Evolutionary conservation across 2,329 filamentous ascomycete species (phyloP).

Genomic region (Gyromitra esculenta): DNA sequence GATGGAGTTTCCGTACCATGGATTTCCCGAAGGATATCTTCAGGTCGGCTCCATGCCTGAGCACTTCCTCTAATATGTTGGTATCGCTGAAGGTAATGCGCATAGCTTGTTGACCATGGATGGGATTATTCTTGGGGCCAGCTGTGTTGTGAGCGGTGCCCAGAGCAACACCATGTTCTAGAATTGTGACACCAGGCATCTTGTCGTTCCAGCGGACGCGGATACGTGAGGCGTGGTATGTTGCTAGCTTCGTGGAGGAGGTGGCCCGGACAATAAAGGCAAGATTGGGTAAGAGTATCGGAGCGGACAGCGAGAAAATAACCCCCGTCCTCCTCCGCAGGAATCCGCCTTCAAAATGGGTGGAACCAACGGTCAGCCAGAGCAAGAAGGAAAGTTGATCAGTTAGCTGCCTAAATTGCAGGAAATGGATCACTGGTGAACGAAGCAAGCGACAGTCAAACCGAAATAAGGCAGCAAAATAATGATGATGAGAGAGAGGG

Average conservation of each 20-base stretch:
- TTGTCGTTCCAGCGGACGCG: neutral
- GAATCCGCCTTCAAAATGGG: constrained; percentile 33
- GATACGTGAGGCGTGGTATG: constrained; percentile 13
- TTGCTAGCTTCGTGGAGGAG: constrained; percentile 10
- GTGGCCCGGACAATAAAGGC: neutral
- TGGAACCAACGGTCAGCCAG: constrained; percentile 21
- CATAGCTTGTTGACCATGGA: constrained; percentile 54
- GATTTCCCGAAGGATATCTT: constrained; percentile 57
- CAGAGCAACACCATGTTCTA: constrained; percentile 41
- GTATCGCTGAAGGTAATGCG: constrained; percentile 51
- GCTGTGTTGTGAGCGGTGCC: constrained; percentile 40
- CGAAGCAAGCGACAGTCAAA: constrained; percentile 19
- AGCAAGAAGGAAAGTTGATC: constrained; percentile 1
- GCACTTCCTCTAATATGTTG: constrained; percentile 53
- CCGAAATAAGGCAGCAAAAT: constrained; percentile 10
- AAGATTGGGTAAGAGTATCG: neutral
- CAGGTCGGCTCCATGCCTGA: constrained; percentile 55
- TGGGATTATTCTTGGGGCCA: constrained; percentile 35
- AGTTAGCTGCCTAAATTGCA: constrained; percentile 20
- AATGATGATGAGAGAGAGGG: neutral
- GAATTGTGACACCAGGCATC: constrained; percentile 52
- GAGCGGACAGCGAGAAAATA: constrained; percentile 27
- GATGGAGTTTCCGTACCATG: constrained; percentile 55
- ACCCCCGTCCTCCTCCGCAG: constrained; percentile 42
- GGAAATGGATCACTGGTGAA: constrained; percentile 14